A percentile compares a stretch with the other conserved stretches of the same genome.
Conservation (phyloP, 352 stramenopile genomes). For the Phytophthora pini region DNA sequence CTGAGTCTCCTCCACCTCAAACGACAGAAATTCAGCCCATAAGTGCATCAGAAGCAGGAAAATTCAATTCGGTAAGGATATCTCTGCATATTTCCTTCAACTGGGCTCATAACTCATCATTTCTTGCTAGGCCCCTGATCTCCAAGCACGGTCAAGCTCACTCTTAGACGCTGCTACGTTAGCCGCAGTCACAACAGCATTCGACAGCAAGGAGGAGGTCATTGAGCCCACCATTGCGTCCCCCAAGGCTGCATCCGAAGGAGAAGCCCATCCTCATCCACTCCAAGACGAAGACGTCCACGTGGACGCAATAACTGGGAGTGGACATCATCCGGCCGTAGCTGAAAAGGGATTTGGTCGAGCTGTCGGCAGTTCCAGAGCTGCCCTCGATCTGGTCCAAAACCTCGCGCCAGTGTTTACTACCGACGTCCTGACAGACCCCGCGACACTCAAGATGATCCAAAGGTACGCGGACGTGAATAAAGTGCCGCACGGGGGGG, state of each 20-base stretch:
- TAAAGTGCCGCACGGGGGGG: slow-evolving; percentile 60
- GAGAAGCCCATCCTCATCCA: slow-evolving; percentile 1
- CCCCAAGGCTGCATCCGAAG: slow-evolving; percentile 2
- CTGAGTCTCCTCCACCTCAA: not conserved
- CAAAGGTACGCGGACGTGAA: slow-evolving; percentile 62
- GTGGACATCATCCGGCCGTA: not conserved
- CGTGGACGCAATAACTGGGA: slow-evolving; percentile 5
- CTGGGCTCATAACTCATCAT: not conserved
- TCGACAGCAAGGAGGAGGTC: slow-evolving; percentile 2
- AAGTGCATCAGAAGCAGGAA: slow-evolving; percentile 6
- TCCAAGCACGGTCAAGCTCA: slow-evolving; percentile 11
- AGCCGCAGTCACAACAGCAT: slow-evolving; percentile 14
- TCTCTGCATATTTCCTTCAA: too few relatives aligned
- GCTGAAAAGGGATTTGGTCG: slow-evolving; percentile 31
- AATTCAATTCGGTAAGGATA: too few relatives aligned
- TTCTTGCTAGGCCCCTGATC: not conserved
- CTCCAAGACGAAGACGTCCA: not conserved
- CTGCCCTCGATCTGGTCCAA: slow-evolving; percentile 65
- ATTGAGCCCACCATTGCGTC: slow-evolving; percentile 13
- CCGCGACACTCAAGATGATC: slow-evolving; percentile 78
- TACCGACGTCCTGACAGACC: slow-evolving; percentile 80
- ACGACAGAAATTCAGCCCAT: not conserved
- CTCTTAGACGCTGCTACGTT: slow-evolving; percentile 31
- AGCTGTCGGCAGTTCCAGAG: slow-evolving; percentile 29
- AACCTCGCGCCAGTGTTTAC: slow-evolving; percentile 83